Evolutionary conservation across 1,139 yeast species (phyloP).

Genomic region (Kodamaea anthophila): DNA sequence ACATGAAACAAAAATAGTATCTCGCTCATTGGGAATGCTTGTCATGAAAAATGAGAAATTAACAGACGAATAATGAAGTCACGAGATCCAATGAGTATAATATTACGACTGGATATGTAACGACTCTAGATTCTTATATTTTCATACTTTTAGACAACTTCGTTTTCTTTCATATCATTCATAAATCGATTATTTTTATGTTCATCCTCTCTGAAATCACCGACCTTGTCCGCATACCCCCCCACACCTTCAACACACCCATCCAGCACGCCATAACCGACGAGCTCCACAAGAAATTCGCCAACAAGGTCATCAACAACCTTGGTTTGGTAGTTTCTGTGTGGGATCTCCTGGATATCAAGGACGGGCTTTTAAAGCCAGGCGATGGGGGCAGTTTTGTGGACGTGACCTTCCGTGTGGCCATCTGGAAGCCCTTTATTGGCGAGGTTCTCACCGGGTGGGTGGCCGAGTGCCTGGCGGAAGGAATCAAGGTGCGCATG

Average conservation of each 20-base stretch:
- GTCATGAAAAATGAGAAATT: too few relatives aligned
- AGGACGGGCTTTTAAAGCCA: slow-evolving; percentile 84
- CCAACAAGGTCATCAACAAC: slow-evolving; percentile 77
- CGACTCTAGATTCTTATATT: slow-evolving; percentile 1
- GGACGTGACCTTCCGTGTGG: slow-evolving; percentile 64
- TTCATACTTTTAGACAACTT: not conserved
- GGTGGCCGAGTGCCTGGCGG: slow-evolving; percentile 81
- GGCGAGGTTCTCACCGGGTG: slow-evolving; percentile 95
- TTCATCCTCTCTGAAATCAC: slow-evolving; percentile 74
- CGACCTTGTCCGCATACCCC: slow-evolving; percentile 84
- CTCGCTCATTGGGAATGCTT: too few relatives aligned
- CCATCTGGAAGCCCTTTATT: slow-evolving; percentile 87
- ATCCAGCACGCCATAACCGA: slow-evolving; percentile 66
- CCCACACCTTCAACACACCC: slow-evolving; percentile 72
- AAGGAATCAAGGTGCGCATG: slow-evolving; percentile 78
- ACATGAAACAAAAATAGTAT: too few relatives aligned
- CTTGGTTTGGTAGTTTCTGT: slow-evolving; percentile 79
- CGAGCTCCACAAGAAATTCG: slow-evolving; percentile 77
- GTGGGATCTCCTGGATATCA: slow-evolving; percentile 74
- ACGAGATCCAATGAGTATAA: too few relatives aligned
- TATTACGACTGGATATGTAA: not conserved
- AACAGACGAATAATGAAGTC: too few relatives aligned
- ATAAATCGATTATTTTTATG: too few relatives aligned
- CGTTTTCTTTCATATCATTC: not conserved
- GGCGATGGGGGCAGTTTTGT: slow-evolving; percentile 95